Conservation (phyloP, 2,329 filamentous ascomycete genomes). For the Fusarium algeriense region DNA sequence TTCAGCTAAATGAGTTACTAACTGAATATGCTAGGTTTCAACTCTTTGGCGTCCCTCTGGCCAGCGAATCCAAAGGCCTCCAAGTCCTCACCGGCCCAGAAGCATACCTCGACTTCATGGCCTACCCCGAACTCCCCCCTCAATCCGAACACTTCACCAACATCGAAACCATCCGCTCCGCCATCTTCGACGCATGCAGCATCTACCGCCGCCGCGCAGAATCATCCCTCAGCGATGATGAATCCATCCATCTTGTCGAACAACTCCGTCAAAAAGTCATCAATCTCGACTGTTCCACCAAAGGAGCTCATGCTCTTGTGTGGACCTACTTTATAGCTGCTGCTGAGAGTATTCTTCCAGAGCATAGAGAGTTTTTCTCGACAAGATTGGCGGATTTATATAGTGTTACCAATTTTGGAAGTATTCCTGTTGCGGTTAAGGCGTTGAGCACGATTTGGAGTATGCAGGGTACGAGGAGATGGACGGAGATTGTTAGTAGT, state of each 20-base stretch:
- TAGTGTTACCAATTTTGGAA: conserved; percentile 52
- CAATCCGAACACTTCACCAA: conserved; percentile 38
- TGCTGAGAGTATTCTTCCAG: conserved; percentile 52
- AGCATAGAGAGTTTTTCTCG: conserved; percentile 53
- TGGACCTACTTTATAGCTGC: conserved; percentile 58
- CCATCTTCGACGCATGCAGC: conserved; percentile 45
- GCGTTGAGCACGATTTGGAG: conserved; percentile 53
- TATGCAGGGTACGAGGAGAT: conserved; percentile 38
- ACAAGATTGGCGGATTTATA: conserved; percentile 48
- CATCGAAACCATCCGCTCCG: conserved; percentile 38
- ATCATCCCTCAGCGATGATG: conserved; percentile 27
- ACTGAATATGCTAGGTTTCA: conserved; percentile 43
- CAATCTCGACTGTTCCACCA: conserved; percentile 44
- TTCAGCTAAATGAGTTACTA: rapidly evolving
- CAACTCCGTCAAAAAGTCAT: conserved; percentile 49
- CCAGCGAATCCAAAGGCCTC: conserved; percentile 47
- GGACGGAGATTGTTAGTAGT: conserved; percentile 48
- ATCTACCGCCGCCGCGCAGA: conserved; percentile 47
- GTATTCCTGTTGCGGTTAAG: conserved; percentile 53
- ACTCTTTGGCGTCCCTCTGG: conserved; percentile 47
- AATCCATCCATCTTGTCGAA: conserved; percentile 49
- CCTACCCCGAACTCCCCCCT: conserved; percentile 35
- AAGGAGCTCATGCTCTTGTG: conserved; percentile 54
- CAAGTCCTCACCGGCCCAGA: conserved; percentile 37
- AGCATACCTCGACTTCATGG: conserved; percentile 48